A percentile compares a stretch with the other conserved stretches of the same genome.
phyloP scores from a whole-genome alignment of 306 rosid species.

The Cucurbita pepo region DNA sequence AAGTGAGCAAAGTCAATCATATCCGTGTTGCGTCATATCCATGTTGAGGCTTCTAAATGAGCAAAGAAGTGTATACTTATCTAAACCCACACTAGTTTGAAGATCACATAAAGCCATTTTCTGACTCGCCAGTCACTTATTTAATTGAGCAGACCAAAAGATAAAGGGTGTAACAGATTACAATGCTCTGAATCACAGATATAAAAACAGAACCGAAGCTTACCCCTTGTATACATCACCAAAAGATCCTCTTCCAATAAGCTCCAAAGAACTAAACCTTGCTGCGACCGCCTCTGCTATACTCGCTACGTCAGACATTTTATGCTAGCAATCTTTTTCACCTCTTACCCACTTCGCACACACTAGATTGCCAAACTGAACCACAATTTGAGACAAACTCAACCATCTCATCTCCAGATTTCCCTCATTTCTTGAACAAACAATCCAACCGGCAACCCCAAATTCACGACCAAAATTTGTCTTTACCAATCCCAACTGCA shows the following conservation, averaged over 20 bases:
- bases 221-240: conserved; percentile 96
- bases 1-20: too few relatives aligned
- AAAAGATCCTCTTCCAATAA: conserved; percentile 91
- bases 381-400: conserved; percentile 1
- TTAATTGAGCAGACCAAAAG: not conserved
- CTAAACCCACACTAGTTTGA: not conserved
- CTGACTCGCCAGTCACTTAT: not conserved
- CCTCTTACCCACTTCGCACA: conserved; percentile 14
- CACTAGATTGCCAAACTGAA: conserved; percentile 21
- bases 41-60: not conserved
- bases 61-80: not conserved
- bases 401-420: conserved; percentile 15
- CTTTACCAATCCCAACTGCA: conserved; percentile 4
- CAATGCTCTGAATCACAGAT: not conserved
- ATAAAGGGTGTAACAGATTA: not conserved
- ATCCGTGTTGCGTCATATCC: not conserved
- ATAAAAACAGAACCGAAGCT: conserved; percentile 14
- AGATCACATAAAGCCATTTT: not conserved
- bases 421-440: conserved; percentile 14
- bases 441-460: conserved; percentile 16
- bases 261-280: conserved; percentile 73
- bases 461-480: conserved; percentile 6
- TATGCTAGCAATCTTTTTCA: conserved; percentile 16
- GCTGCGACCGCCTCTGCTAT: conserved; percentile 71
- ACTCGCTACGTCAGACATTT: conserved; percentile 71